Evolutionary conservation across 163 green algal genomes (phyloP).

Genomic region (Scenedesmus sp.): DNA sequence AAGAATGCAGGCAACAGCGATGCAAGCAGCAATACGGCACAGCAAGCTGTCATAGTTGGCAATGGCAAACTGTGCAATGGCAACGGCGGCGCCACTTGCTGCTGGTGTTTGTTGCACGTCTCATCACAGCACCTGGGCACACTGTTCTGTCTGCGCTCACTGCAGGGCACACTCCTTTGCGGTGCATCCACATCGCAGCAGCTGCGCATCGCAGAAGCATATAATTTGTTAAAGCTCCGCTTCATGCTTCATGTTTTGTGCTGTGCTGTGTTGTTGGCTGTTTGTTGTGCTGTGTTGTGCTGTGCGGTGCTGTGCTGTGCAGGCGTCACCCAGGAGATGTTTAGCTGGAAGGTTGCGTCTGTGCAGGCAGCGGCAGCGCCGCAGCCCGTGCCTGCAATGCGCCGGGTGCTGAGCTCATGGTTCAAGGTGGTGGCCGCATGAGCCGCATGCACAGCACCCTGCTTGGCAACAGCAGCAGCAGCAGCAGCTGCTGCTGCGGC

Average conservation of each 20-base stretch:
- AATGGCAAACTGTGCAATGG: no score
- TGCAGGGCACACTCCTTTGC: no score
- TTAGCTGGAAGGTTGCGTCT: slow-evolving; percentile 31
- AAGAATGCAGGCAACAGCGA: no score
- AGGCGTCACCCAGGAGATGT: slow-evolving; percentile 31
- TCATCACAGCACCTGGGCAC: no score
- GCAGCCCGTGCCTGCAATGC: slow-evolving; percentile 40
- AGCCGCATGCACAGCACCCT: not conserved
- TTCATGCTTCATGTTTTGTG: not conserved
- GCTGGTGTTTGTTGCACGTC: no score
- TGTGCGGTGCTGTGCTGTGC: not conserved
- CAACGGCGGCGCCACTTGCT: no score
- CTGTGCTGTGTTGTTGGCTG: not conserved
- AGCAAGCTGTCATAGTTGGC: no score
- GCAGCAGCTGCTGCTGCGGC: not conserved
- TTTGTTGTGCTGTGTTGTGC: not conserved
- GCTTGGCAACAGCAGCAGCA: not conserved
- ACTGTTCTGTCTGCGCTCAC: no score
- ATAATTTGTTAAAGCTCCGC: no score
- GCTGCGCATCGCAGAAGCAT: no score
- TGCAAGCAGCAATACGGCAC: no score
- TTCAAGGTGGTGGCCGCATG: slow-evolving; percentile 9
- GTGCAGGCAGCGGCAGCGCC: not conserved
- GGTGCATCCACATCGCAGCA: no score
- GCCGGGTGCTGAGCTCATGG: slow-evolving; percentile 36